Percentiles rank a stretch among this genome's conserved stretches.
Conservation (phyloP, 345 rosid genomes). For the Sonneratia caseolaris region DNA sequence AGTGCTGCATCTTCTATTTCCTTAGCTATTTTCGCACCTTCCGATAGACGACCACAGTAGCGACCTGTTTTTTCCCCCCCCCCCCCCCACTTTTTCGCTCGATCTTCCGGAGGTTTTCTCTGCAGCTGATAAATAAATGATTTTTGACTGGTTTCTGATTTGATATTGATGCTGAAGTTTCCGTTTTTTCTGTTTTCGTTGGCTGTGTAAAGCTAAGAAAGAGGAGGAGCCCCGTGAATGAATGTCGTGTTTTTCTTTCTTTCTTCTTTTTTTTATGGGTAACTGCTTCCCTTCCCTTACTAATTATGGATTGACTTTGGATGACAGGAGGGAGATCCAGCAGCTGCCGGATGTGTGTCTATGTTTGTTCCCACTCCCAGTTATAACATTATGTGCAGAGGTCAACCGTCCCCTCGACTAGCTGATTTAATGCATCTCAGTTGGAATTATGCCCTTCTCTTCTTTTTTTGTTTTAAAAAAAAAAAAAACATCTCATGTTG, state of each 20-base stretch:
- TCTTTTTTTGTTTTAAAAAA: too few species aligned
- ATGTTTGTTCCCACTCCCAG: too few species aligned
- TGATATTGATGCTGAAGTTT: background rate
- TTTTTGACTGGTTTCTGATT: background rate
- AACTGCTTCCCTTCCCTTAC: too few species aligned
- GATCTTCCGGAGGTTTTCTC: background rate
- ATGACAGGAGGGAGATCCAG: too few species aligned
- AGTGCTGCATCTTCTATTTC: conserved; percentile 6
- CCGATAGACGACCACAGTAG: background rate
- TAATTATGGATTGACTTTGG: too few species aligned
- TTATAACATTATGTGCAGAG: too few species aligned
- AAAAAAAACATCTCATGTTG: too few species aligned
- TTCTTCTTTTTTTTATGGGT: too few species aligned
- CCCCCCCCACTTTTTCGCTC: background rate
- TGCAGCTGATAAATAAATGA: background rate
- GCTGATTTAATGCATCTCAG: too few species aligned
- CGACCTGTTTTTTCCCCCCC: background rate
- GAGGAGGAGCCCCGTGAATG: background rate
- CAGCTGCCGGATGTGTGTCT: too few species aligned
- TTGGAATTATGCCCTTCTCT: too few species aligned
- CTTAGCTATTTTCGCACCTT: background rate
- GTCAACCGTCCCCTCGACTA: too few species aligned
- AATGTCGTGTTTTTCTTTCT: background rate
- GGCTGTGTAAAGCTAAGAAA: background rate
- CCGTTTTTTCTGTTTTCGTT: background rate